Evolutionary conservation across 257 asterid genomes (phyloP).

Genomic region (Nyctanthes arbortristis): DNA sequence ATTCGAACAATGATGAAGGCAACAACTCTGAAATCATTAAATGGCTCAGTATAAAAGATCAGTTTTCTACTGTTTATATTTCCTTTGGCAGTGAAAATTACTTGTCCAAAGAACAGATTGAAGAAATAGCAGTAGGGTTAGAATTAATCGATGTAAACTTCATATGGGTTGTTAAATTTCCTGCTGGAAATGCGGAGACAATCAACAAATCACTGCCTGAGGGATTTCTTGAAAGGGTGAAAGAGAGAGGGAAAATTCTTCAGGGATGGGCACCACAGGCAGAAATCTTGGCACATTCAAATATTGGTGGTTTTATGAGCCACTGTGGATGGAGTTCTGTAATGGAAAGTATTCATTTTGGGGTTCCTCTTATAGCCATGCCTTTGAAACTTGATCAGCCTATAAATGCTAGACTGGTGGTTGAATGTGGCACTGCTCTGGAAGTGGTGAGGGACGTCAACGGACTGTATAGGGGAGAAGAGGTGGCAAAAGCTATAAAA

Average conservation of each 20-base stretch:
- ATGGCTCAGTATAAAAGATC: constrained; percentile 6
- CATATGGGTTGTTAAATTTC: constrained; percentile 12
- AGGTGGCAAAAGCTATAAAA: constrained; percentile 31
- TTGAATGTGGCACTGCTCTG: constrained; percentile 29
- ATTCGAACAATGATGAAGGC: not conserved
- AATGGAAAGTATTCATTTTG: constrained; percentile 24
- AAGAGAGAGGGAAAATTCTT: constrained; percentile 8
- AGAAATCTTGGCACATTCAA: constrained; percentile 29
- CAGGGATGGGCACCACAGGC: constrained; percentile 40
- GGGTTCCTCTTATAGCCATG: constrained; percentile 37
- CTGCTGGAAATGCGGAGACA: not conserved
- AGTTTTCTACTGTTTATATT: constrained; percentile 4
- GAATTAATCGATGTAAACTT: constrained; percentile 2
- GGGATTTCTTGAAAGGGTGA: constrained; percentile 15
- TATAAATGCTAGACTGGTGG: constrained; percentile 25
- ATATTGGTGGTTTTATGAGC: constrained; percentile 42
- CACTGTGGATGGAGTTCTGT: constrained; percentile 56
- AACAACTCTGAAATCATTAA: not conserved
- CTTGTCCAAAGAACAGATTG: not conserved
- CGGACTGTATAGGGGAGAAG: constrained; percentile 23
- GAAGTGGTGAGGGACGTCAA: constrained; percentile 33
- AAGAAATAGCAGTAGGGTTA: constrained; percentile 12
- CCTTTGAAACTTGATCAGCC: constrained; percentile 42
- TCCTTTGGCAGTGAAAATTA: constrained; percentile 23
- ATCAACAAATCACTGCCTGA: not conserved